A percentile compares a stretch with the other conserved stretches of the same genome.
Conservation (phyloP, 2,329 filamentous ascomycete species). For the Ophidiomyces ophidiicola region DNA sequence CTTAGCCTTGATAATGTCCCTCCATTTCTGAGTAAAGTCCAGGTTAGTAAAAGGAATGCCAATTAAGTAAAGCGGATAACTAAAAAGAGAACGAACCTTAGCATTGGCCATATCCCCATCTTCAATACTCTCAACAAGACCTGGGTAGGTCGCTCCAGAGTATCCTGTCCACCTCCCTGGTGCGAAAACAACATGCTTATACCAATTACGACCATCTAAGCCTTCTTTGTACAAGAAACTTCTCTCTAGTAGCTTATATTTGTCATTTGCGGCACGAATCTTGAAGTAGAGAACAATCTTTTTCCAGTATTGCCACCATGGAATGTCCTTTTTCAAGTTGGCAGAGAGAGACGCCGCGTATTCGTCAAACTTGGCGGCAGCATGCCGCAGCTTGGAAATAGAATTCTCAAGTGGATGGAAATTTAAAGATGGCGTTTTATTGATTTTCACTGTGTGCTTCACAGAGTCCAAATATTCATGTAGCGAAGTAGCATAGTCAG, state of each 20-base stretch:
- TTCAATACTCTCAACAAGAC: conserved; percentile 51
- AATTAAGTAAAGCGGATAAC: conserved; percentile 2
- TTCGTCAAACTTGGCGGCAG: conserved; percentile 41
- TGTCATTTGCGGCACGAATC: conserved; percentile 57
- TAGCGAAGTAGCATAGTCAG: conserved; percentile 51
- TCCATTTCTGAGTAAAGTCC: conserved; percentile 29
- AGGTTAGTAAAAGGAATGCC: conserved; percentile 1
- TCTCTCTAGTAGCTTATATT: conserved; percentile 75
- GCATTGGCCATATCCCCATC: conserved; percentile 36
- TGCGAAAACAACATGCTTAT: conserved; percentile 90
- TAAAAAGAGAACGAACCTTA: conserved; percentile 35
- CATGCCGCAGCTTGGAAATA: conserved; percentile 38
- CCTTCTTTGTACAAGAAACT: conserved; percentile 65
- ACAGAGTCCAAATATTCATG: conserved; percentile 30
- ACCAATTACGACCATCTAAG: conserved; percentile 71
- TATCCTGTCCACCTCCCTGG: conserved; percentile 89
- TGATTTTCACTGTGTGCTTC: conserved; percentile 16
- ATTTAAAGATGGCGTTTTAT: conserved; percentile 21
- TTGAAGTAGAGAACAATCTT: conserved; percentile 51
- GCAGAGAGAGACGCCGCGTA: conserved; percentile 36
- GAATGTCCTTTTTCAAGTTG: conserved; percentile 45
- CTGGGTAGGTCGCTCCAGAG: conserved; percentile 57
- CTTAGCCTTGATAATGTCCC: conserved; percentile 28
- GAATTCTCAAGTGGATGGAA: conserved; percentile 40
- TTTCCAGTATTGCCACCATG: conserved; percentile 68